A percentile compares a stretch with the other conserved stretches of the same genome.
Evolutionary conservation across 306 rosid species (phyloP).

Genomic region (Begonia fuchsioides): DNA sequence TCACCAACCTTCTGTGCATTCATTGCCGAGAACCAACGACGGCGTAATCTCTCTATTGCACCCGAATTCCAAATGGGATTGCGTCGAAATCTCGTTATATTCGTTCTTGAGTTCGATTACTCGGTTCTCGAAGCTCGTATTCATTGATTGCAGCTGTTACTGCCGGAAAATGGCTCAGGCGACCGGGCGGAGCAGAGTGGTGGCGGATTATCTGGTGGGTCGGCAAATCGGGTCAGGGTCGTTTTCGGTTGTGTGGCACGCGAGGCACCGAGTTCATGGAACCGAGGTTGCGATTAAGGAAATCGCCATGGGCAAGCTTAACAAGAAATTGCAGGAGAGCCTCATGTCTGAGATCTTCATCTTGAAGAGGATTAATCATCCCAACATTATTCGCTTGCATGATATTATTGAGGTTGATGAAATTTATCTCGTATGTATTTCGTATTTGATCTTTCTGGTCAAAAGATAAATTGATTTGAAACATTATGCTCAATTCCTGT

Average conservation of each 20-base stretch:
- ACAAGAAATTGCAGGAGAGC: slow-evolving; percentile 80
- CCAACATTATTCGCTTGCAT: slow-evolving; percentile 76
- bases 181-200: slow-evolving; percentile 40
- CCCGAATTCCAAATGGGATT: too few species aligned
- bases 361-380: slow-evolving; percentile 68
- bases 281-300: slow-evolving; percentile 98
- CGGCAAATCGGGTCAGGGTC: slow-evolving; percentile 90
- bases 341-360: slow-evolving; percentile 85
- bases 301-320: slow-evolving; percentile 62
- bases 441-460: too few species aligned
- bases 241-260: slow-evolving; percentile 96
- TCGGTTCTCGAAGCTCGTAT: too few species aligned
- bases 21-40: too few species aligned
- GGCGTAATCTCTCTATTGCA: too few species aligned
- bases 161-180: slow-evolving; percentile 44
- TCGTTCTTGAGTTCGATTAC: too few species aligned
- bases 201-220: slow-evolving; percentile 70
- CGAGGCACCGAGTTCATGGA: slow-evolving; percentile 72
- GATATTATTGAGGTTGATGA: slow-evolving; percentile 68
- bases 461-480: too few species aligned
- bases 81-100: too few species aligned
- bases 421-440: too few species aligned
- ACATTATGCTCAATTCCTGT: too few species aligned
- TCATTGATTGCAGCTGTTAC: too few species aligned
- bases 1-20: too few species aligned